These are phyloP conservation scores for Pseudogymnoascus sp. DNA, from an alignment of 2,329 filamentous ascomycete genomes.

Conservation along the genomic window DNA sequence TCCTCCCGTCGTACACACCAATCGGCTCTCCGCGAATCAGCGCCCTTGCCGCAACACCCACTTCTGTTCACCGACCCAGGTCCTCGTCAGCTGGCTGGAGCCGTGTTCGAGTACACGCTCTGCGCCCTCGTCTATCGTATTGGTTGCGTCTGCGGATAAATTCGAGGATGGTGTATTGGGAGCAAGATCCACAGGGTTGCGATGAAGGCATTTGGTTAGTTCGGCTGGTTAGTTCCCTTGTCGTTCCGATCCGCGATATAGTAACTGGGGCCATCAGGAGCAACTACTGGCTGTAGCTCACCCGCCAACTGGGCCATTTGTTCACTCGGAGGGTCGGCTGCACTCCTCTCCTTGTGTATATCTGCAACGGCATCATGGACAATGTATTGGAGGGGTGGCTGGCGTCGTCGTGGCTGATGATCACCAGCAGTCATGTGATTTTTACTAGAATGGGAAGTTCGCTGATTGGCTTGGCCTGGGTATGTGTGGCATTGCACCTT, in stretches of 20 bases:
- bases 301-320: neutral
- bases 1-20: neutral
- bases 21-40: neutral
- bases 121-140: neutral
- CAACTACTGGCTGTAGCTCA: neutral
- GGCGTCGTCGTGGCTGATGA: neutral
- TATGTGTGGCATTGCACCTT: neutral
- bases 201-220: neutral
- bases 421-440: neutral
- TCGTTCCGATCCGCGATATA: slow-evolving; percentile 2
- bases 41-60: neutral
- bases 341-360: neutral
- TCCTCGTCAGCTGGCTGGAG: neutral
- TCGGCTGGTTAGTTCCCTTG: neutral
- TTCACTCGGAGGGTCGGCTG: neutral
- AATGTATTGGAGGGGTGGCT: neutral
- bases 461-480: neutral
- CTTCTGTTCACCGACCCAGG: neutral
- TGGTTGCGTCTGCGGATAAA: neutral
- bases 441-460: neutral
- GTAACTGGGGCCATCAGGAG: neutral
- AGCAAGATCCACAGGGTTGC: neutral
- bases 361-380: neutral
- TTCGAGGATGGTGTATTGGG: neutral
- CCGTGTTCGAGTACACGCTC: neutral